Conservation (phyloP, 2,329 filamentous ascomycete genomes). For the Botrytis cinerea region DNA sequence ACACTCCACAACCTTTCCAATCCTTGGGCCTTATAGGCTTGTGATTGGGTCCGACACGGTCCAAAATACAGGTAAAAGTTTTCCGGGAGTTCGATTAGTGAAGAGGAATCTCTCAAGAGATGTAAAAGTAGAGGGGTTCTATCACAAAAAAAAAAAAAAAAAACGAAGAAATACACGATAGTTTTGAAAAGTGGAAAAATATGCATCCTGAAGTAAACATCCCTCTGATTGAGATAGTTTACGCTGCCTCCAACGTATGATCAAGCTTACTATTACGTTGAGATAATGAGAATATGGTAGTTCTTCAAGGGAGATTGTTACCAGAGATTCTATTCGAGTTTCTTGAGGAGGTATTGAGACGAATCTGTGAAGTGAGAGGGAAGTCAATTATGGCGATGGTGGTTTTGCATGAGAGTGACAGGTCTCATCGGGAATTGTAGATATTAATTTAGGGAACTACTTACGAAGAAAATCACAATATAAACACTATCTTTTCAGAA, state of each 20-base stretch:
- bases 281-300: not conserved
- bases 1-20: not conserved
- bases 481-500: too few species aligned
- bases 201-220: not conserved
- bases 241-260: not conserved
- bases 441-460: not conserved
- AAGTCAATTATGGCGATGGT: not conserved
- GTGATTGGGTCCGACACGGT: not conserved
- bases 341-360: not conserved
- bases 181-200: not conserved
- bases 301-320: not conserved
- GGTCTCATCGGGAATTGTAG: not conserved
- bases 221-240: not conserved
- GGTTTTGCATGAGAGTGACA: not conserved
- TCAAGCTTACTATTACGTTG: too few species aligned
- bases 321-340: not conserved
- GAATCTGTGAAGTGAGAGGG: not conserved
- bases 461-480: not conserved
- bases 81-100: not conserved
- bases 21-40: not conserved
- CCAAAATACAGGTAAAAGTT: too few species aligned
- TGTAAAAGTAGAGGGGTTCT: not conserved
- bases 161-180: not conserved
- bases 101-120: not conserved
- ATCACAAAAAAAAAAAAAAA: not conserved